Evolutionary conservation across 2,329 filamentous ascomycete species (phyloP), one percentile per base, ranked within the genome.

Genomic region (Neospermospora avenae): DNA sequence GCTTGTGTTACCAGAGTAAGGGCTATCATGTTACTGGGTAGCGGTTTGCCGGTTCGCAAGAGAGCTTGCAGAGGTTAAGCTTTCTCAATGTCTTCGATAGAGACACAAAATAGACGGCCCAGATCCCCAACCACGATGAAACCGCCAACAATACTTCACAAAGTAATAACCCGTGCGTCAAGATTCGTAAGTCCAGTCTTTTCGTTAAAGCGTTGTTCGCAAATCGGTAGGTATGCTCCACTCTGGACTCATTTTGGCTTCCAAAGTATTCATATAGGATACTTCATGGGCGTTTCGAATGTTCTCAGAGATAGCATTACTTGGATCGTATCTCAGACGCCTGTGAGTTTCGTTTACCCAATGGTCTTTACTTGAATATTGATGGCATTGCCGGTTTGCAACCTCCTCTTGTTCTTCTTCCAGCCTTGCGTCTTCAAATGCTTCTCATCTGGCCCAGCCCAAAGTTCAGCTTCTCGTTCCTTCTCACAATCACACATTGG

Each of bases 401-500:
- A 24, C 14, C 60, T 18, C 31, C 24, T 61, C 31, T 54, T 54
- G 31, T 53, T 55, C 14, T 63, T 65, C 22, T 49, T 65, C 37
- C 59, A 61, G 24, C 63, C 65, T 24, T 64, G 58, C 7, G 22
- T 41, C 35, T 67, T 70, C 13, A 58, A 53, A 1, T 11, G 28
- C 28, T n/a, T 35, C 24, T 52, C 45, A 16, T 24, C 14, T 10
- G 34, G 24, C 8, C 37, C 22, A 37, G 67, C 70, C 71, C 71
- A 73, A n/a, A 73, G 67, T 35, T 58, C 41, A 2, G 60, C 46
- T 55, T 73, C 71, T 44, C 71, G 62, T 28, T 69, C 61, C 37
- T 60, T 65, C 54, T 73, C 71, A 57, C 71, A 73, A 2, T 39
- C 52, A 60, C 71, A 73, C 14, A 73, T 65, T 2, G 61, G 60